phyloP scores from a whole-genome alignment of 106 monocot genomes.

The Gastrodia elata region DNA sequence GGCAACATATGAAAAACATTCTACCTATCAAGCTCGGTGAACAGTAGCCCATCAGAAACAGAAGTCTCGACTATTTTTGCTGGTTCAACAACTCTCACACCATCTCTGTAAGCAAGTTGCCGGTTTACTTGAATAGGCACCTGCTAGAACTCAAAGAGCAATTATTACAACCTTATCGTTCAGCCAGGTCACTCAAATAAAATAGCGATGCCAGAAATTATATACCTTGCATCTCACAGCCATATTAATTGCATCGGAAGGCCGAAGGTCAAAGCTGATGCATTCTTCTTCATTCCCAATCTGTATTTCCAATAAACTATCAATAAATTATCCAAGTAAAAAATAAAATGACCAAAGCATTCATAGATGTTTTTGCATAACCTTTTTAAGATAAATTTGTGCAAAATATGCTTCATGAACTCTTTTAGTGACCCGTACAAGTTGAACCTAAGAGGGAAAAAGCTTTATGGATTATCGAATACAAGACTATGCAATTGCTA shows the following conservation, averaged over 20 bases:
- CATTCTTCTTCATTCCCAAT: constrained; percentile 54
- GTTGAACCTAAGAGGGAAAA: constrained; percentile 40
- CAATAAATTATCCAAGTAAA: neutral
- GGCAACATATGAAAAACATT: neutral
- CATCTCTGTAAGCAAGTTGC: constrained; percentile 74
- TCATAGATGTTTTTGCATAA: neutral
- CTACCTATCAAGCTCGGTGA: constrained; percentile 73
- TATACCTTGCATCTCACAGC: constrained; percentile 83
- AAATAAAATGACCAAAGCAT: neutral
- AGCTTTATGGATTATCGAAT: neutral
- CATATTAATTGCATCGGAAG: constrained; percentile 93
- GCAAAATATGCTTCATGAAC: constrained; percentile 92
- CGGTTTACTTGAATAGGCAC: constrained; percentile 93
- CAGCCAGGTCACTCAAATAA: neutral
- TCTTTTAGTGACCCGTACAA: constrained; percentile 85
- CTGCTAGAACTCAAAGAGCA: constrained; percentile 17
- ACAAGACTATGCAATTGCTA: neutral
- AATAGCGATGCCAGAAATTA: neutral
- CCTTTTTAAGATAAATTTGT: constrained; percentile 70
- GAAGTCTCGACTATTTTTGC: constrained; percentile 24
- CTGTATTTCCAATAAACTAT: constrained; percentile 20
- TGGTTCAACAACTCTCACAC: constrained; percentile 81
- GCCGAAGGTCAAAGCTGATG: constrained; percentile 69
- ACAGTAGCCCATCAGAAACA: constrained; percentile 49
- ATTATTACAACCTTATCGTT: neutral